A percentile compares a stretch with the other conserved stretches of the same genome.
Conservation (phyloP, 352 stramenopile genomes). For the Pythium aquatile region DNA sequence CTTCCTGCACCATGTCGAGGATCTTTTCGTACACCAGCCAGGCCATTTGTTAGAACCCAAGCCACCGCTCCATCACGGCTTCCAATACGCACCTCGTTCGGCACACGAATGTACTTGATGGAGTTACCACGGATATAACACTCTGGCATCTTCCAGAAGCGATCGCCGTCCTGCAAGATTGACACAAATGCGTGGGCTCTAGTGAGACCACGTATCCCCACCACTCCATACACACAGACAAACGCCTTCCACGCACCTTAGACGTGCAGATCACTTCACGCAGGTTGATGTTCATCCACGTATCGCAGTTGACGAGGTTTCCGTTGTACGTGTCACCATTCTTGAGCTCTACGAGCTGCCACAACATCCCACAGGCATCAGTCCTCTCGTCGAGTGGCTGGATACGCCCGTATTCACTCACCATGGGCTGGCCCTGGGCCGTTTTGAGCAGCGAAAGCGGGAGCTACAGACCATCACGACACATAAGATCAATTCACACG, state of each 20-base stretch:
- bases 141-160: conserved; percentile 98
- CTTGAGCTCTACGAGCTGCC: conserved; percentile 97
- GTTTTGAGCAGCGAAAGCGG: conserved; percentile 96
- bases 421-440: conserved; percentile 93
- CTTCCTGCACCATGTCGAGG: conserved; percentile 94
- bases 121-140: conserved; percentile 98
- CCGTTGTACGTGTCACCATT: conserved; percentile 99
- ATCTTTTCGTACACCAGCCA: conserved; percentile 37
- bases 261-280: conserved; percentile 98
- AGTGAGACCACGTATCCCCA: conserved; percentile 4
- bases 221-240: not conserved
- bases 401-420: conserved; percentile 23
- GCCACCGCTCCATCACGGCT: too few relatives aligned
- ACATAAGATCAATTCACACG: not conserved
- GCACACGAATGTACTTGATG: conserved; percentile 99
- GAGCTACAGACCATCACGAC: conserved; percentile 55
- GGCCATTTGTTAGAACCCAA: not conserved
- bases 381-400: not conserved
- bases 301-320: conserved; percentile 96
- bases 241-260: conserved; percentile 43
- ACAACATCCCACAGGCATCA: not conserved
- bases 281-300: conserved; percentile 99
- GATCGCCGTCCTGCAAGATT: conserved; percentile 87
- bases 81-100: conserved; percentile 84
- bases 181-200: conserved; percentile 1